phyloP scores from a whole-genome alignment of 2,329 filamentous ascomycete species.

The Fusarium torreyae region DNA sequence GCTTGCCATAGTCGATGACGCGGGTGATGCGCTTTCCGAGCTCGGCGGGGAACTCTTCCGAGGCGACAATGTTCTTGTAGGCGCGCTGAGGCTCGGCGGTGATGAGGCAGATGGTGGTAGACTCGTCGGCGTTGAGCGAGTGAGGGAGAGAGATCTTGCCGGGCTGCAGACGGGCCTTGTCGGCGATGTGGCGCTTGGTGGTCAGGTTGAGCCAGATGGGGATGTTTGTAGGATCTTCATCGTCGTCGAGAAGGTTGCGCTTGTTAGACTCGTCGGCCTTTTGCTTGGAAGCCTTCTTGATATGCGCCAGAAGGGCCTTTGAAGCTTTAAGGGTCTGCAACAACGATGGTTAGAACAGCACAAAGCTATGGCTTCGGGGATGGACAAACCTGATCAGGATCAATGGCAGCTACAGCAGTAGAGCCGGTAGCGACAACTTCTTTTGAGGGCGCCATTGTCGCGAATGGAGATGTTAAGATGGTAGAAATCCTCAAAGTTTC shows the following conservation, averaged over 20 bases:
- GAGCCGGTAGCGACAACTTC: conserved; percentile 55
- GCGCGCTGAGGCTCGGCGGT: conserved; percentile 84
- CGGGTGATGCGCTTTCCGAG: conserved; percentile 78
- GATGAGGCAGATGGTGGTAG: conserved; percentile 86
- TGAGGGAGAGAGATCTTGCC: conserved; percentile 85
- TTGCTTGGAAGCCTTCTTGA: conserved; percentile 69
- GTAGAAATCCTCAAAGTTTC: conserved; percentile 40
- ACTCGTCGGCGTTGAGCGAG: conserved; percentile 76
- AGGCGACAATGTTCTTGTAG: conserved; percentile 90
- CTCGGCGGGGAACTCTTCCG: conserved; percentile 77
- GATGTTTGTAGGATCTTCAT: conserved; percentile 61
- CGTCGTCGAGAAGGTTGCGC: conserved; percentile 69
- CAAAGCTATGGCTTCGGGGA: background rate
- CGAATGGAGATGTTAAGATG: conserved; percentile 43
- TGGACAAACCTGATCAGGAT: conserved; percentile 59
- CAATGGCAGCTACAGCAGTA: conserved; percentile 54
- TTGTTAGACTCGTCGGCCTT: conserved; percentile 64
- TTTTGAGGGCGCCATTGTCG: conserved; percentile 61
- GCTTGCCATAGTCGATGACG: conserved; percentile 86
- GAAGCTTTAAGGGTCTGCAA: conserved; percentile 72
- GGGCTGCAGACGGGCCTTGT: conserved; percentile 86
- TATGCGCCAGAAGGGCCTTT: conserved; percentile 73
- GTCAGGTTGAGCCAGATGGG: conserved; percentile 75
- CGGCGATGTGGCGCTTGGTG: conserved; percentile 76
- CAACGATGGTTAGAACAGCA: conserved; percentile 18